Conservation (phyloP, 78 protist genomes). For the Dictyostelium capitatum region DNA sequence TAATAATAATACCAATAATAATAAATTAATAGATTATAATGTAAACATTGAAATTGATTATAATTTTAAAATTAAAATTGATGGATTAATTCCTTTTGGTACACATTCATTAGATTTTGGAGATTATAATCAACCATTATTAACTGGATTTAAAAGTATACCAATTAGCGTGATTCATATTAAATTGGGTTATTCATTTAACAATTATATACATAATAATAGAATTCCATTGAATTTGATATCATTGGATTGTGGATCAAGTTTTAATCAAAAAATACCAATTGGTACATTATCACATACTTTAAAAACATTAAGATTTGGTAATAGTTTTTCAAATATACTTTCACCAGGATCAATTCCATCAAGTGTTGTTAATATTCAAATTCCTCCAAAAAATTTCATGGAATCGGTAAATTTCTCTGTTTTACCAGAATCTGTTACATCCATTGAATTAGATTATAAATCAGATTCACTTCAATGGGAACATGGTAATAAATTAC, state of each 20-base stretch:
- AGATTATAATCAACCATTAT: background rate
- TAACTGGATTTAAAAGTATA: background rate
- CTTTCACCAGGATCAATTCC: slow-evolving; percentile 7
- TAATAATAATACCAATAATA: background rate
- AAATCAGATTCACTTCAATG: background rate
- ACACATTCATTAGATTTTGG: background rate
- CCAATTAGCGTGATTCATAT: background rate
- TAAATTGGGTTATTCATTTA: background rate
- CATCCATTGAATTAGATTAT: background rate
- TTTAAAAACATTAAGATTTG: background rate
- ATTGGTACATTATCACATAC: background rate
- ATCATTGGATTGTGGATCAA: background rate
- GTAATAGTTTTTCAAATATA: background rate
- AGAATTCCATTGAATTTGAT: background rate
- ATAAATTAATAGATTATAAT: background rate
- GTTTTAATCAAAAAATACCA: slow-evolving; percentile 11
- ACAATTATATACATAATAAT: background rate
- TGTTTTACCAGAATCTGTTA: background rate
- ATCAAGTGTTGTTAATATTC: background rate
- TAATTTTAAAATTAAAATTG: slow-evolving; percentile 7
- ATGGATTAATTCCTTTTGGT: background rate
- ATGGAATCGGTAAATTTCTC: background rate
- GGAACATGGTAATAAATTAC: background rate
- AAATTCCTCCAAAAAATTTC: background rate
- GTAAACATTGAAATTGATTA: slow-evolving; percentile 3